These are phyloP conservation scores for Sicyos edulis DNA, from an alignment of 306 rosid genomes.

Conservation along the genomic window DNA sequence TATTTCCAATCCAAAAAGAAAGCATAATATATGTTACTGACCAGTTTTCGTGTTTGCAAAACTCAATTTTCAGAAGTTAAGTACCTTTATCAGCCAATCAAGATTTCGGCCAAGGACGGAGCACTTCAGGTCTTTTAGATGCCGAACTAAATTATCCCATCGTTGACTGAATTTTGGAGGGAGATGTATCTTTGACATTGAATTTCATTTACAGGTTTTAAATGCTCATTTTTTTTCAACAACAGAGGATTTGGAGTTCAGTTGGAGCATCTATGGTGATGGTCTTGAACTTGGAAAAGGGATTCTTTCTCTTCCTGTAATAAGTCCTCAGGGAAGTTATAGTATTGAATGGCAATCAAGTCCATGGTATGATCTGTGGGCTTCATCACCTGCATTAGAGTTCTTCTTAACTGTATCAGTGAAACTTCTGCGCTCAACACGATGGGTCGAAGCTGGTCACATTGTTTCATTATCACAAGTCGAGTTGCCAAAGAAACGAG, in stretches of 20 bases:
- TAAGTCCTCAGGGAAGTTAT: slow-evolving; percentile 57
- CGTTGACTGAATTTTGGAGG: slow-evolving; percentile 16
- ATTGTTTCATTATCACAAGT: slow-evolving; percentile 67
- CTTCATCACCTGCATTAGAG: slow-evolving; percentile 53
- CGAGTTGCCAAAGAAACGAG: slow-evolving; percentile 60
- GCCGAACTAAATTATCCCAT: slow-evolving; percentile 14
- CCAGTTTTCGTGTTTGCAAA: slow-evolving; percentile 14
- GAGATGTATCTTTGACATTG: slow-evolving; percentile 12
- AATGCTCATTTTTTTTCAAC: slow-evolving; percentile 68
- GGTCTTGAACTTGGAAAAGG: slow-evolving; percentile 69
- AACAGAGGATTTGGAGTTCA: slow-evolving; percentile 69
- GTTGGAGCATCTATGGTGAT: slow-evolving; percentile 71
- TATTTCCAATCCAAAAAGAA: neutral
- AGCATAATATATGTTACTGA: neutral
- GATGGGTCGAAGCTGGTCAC: slow-evolving; percentile 88
- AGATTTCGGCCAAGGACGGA: slow-evolving; percentile 47
- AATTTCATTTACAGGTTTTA: slow-evolving; percentile 46
- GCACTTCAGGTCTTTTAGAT: slow-evolving; percentile 48
- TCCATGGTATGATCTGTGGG: slow-evolving; percentile 68
- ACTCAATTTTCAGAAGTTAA: slow-evolving; percentile 68
- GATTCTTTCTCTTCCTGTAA: slow-evolving; percentile 44
- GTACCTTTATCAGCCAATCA: slow-evolving; percentile 78
- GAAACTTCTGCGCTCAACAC: slow-evolving; percentile 57
- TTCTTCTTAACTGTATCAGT: slow-evolving; percentile 47
- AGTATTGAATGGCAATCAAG: slow-evolving; percentile 54